These are phyloP conservation scores for Hydrangea macrophylla DNA, from an alignment of 148 eudicot genomes.

Conservation along the genomic window DNA sequence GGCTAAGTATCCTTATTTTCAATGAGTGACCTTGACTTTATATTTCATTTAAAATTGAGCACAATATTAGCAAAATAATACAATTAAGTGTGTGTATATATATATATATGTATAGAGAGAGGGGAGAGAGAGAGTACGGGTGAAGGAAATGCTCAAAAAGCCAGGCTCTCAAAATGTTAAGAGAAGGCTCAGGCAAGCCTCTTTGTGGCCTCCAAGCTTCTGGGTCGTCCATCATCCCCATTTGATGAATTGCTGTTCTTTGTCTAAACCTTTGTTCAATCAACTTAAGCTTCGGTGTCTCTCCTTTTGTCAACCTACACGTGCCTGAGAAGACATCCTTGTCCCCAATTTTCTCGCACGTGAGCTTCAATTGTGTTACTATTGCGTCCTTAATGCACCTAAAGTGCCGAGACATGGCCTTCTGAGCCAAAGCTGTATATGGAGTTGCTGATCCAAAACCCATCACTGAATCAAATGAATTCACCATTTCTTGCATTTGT, in stretches of 20 bases:
- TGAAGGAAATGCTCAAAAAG: slow-evolving; percentile 88
- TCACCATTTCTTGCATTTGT: slow-evolving; percentile 86
- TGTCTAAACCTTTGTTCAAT: slow-evolving; percentile 76
- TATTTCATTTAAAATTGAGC: too few species aligned
- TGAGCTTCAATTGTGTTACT: slow-evolving; percentile 48
- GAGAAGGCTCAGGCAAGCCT: slow-evolving; percentile 81
- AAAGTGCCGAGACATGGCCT: slow-evolving; percentile 89
- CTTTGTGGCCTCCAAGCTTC: slow-evolving; percentile 92
- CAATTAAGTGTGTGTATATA: not conserved
- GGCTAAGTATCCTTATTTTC: too few species aligned
- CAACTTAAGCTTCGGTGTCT: slow-evolving; percentile 66
- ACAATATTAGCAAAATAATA: too few species aligned
- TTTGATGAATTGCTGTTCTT: slow-evolving; percentile 68
- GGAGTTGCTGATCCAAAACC: slow-evolving; percentile 69
- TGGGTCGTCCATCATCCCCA: slow-evolving; percentile 87
- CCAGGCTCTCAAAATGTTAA: slow-evolving; percentile 75
- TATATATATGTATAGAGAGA: not conserved
- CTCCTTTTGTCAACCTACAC: slow-evolving; percentile 70
- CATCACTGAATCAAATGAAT: slow-evolving; percentile 76
- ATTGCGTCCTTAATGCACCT: slow-evolving; percentile 75
- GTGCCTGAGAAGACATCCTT: slow-evolving; percentile 45
- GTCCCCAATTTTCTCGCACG: slow-evolving; percentile 69
- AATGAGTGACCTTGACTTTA: too few species aligned
- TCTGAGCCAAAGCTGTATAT: slow-evolving; percentile 72
- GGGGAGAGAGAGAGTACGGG: slow-evolving; percentile 54